Conservation (phyloP, 805 yeast genomes). For the Nakazawaea ernobii region DNA sequence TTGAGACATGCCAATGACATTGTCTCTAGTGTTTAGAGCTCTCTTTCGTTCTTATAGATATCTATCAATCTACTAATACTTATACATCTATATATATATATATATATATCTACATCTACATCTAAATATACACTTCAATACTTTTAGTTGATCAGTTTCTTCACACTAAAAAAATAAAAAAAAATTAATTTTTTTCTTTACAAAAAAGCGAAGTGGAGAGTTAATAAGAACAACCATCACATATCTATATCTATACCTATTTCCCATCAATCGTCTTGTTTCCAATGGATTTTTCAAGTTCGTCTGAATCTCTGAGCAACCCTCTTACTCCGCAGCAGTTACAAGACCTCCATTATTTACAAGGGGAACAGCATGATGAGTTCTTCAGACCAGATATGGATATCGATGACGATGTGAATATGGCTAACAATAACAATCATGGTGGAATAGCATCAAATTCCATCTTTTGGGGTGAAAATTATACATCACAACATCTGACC, state of each 20-base stretch:
- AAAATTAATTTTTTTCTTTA: too few relatives aligned
- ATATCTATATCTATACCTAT: too few relatives aligned
- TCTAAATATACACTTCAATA: too few relatives aligned
- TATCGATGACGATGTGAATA: background rate
- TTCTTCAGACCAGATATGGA: background rate
- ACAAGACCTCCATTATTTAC: background rate
- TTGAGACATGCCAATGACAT: constrained; percentile 86
- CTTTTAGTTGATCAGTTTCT: too few relatives aligned
- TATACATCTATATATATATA: background rate
- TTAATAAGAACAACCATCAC: too few relatives aligned
- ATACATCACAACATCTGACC: constrained; percentile 2
- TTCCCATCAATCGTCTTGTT: too few relatives aligned
- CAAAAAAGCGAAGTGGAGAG: too few relatives aligned
- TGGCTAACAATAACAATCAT: background rate
- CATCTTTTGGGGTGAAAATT: constrained; percentile 10
- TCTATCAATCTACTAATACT: background rate
- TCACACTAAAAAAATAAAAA: too few relatives aligned
- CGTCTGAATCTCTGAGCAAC: background rate
- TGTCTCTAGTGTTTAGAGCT: constrained; percentile 57
- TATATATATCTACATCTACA: too few relatives aligned
- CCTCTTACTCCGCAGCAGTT: constrained; percentile 1
- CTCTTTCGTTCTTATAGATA: background rate
- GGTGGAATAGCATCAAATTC: background rate
- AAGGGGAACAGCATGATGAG: background rate
- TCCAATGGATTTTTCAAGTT: background rate